Conservation (phyloP, 352 stramenopile genomes). For the Pythium pyrilobum region DNA sequence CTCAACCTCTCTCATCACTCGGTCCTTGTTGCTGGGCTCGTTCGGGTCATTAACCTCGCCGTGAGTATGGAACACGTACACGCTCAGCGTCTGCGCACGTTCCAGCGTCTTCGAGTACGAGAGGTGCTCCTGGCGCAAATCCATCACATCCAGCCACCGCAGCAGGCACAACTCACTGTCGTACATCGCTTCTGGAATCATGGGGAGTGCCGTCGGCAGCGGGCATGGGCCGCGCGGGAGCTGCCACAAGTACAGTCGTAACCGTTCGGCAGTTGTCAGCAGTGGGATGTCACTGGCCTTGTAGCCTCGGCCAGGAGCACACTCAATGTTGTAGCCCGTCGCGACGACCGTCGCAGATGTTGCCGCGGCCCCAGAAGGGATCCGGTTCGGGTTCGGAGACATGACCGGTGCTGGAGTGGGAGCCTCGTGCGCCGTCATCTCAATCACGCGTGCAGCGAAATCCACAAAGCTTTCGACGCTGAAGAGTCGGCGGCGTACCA, state of each 20-base stretch:
- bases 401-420: slow-evolving; percentile 4
- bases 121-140: slow-evolving; percentile 69
- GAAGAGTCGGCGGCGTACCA: slow-evolving; percentile 68
- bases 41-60: slow-evolving; percentile 51
- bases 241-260: slow-evolving; percentile 83
- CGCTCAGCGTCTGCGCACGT: slow-evolving; percentile 68
- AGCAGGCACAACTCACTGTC: slow-evolving; percentile 61
- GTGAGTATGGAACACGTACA: slow-evolving; percentile 84
- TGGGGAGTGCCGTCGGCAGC: slow-evolving; percentile 57
- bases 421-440: slow-evolving; percentile 20
- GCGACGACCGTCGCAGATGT: slow-evolving; percentile 43
- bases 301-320: slow-evolving; percentile 72
- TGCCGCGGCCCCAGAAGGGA: neutral
- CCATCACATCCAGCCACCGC: slow-evolving; percentile 80
- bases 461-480: slow-evolving; percentile 69
- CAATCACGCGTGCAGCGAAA: slow-evolving; percentile 53
- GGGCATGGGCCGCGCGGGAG: slow-evolving; percentile 66
- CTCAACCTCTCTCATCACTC: slow-evolving; percentile 69
- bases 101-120: slow-evolving; percentile 77
- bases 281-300: slow-evolving; percentile 74
- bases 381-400: slow-evolving; percentile 17
- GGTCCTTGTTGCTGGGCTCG: slow-evolving; percentile 31
- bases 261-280: slow-evolving; percentile 51
- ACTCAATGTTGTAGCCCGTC: slow-evolving; percentile 86
- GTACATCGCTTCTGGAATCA: slow-evolving; percentile 55